Conservation (phyloP, 257 asterid species). For the Penstemon eatonii region DNA sequence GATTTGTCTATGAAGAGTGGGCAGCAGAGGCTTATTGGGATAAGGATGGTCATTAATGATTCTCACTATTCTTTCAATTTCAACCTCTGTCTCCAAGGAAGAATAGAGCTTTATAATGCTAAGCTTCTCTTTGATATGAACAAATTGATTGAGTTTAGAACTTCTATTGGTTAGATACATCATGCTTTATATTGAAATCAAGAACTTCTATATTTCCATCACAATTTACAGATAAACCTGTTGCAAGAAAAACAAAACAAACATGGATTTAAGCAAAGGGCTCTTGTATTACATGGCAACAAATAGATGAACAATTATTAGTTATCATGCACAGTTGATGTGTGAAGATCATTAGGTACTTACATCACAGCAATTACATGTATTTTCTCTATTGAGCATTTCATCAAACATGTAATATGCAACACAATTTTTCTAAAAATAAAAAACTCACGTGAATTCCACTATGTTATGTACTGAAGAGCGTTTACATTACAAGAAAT, state of each 20-base stretch:
- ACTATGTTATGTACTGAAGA: not conserved
- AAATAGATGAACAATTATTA: too few species aligned
- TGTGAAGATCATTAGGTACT: not conserved
- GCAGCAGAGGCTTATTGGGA: conserved; percentile 56
- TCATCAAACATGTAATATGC: conserved; percentile 30
- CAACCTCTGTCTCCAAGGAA: conserved; percentile 28
- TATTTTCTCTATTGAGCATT: conserved; percentile 15
- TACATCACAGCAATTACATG: not conserved
- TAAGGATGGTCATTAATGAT: conserved; percentile 66
- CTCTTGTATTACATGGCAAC: too few species aligned
- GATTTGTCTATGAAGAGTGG: conserved; percentile 45
- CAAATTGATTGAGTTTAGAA: conserved; percentile 17
- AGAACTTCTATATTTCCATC: not conserved
- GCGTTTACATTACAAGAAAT: not conserved
- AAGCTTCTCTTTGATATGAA: conserved; percentile 30
- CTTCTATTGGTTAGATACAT: conserved; percentile 35
- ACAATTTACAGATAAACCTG: not conserved
- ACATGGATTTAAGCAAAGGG: not conserved
- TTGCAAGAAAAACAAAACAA: not conserved
- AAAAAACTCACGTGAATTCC: not conserved
- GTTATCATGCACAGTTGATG: not conserved
- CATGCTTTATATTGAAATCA: conserved; percentile 20
- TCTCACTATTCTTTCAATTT: conserved; percentile 48
- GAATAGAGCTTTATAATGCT: conserved; percentile 40
- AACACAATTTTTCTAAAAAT: not conserved